phyloP scores from a whole-genome alignment of 2,329 filamentous ascomycete genomes.

The Fusarium camptoceras region DNA sequence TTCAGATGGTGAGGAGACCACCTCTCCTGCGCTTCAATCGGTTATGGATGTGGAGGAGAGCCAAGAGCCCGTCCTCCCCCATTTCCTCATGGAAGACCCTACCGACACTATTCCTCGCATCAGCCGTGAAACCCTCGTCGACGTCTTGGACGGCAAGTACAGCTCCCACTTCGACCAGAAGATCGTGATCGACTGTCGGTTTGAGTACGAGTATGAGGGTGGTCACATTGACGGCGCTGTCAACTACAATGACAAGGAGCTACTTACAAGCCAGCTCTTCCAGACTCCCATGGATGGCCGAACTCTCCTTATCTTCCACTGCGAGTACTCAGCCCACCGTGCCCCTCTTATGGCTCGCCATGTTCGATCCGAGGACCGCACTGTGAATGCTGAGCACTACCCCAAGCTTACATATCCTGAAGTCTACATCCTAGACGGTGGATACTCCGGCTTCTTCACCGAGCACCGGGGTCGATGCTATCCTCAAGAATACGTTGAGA shows the following conservation, averaged over 20 bases:
- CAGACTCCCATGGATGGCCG: slow-evolving; percentile 72
- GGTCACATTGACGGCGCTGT: slow-evolving; percentile 93
- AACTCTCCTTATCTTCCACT: slow-evolving; percentile 92
- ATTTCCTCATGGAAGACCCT: slow-evolving; percentile 83
- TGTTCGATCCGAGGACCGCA: slow-evolving; percentile 88
- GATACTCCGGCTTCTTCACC: slow-evolving; percentile 92
- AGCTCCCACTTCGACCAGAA: slow-evolving; percentile 80
- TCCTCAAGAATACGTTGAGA: slow-evolving; percentile 96
- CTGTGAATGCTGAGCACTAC: slow-evolving; percentile 85
- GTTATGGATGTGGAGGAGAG: slow-evolving; percentile 87
- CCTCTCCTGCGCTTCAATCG: slow-evolving; percentile 67
- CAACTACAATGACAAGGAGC: slow-evolving; percentile 97
- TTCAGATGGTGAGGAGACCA: slow-evolving; percentile 64
- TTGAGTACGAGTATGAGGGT: slow-evolving; percentile 98
- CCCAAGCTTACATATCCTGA: slow-evolving; percentile 94
- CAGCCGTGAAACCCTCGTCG: slow-evolving; percentile 80
- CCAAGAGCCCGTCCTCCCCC: slow-evolving; percentile 80
- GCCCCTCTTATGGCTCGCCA: slow-evolving; percentile 97
- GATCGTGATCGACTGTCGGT: slow-evolving; percentile 94
- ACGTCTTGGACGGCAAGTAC: slow-evolving; percentile 89
- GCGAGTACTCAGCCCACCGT: slow-evolving; percentile 97
- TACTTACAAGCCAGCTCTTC: slow-evolving; percentile 84
- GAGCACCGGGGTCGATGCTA: slow-evolving; percentile 84
- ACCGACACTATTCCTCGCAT: slow-evolving; percentile 91
- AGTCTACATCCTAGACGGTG: slow-evolving; percentile 95